Evolutionary conservation across 148 eudicot species (phyloP).

Genomic region (Silene uniflora): DNA sequence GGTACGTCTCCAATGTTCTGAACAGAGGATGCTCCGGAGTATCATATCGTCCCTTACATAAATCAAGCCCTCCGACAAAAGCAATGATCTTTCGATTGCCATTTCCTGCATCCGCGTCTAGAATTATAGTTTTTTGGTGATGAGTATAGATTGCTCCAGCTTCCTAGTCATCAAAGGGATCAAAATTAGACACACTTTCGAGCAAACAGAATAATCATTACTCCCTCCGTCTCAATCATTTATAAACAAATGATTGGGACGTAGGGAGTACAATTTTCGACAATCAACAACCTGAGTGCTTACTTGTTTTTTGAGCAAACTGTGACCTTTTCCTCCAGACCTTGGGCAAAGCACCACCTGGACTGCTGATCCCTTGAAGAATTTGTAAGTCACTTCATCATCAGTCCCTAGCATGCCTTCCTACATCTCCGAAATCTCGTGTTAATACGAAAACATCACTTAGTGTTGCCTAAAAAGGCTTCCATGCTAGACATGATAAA

Average conservation of each 20-base stretch:
- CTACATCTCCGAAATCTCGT: slow-evolving; percentile 29
- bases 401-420: slow-evolving; percentile 72
- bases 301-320: slow-evolving; percentile 74
- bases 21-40: slow-evolving; percentile 69
- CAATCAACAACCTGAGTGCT: background rate
- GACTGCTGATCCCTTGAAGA: slow-evolving; percentile 86
- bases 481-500: too few species aligned
- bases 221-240: too few species aligned
- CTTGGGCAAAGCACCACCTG: slow-evolving; percentile 80
- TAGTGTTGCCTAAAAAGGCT: background rate
- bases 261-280: too few species aligned
- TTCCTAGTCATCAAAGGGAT: slow-evolving; percentile 51
- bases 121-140: slow-evolving; percentile 83
- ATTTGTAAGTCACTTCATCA: slow-evolving; percentile 80
- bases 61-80: slow-evolving; percentile 89
- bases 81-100: slow-evolving; percentile 65
- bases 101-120: slow-evolving; percentile 84
- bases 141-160: slow-evolving; percentile 92
- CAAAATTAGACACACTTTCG: background rate
- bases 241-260: too few species aligned
- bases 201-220: background rate
- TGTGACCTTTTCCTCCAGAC: slow-evolving; percentile 70
- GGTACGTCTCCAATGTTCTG: slow-evolving; percentile 56
- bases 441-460: background rate
- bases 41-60: slow-evolving; percentile 95